These are phyloP conservation scores for Mycena maculata DNA, from an alignment of 768 basidiomycete species.

Conservation along the genomic window DNA sequence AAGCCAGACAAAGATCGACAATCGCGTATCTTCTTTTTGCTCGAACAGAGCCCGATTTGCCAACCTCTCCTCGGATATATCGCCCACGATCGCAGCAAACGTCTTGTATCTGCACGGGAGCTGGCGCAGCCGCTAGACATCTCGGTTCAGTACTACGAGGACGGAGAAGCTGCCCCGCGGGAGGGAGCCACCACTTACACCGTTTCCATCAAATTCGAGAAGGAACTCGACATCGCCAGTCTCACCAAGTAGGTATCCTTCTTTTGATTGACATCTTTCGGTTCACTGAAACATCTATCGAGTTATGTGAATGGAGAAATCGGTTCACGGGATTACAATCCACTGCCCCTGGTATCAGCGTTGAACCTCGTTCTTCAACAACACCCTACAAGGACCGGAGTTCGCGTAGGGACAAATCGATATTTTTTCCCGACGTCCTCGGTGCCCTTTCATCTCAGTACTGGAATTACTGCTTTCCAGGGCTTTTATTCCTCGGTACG, in stretches of 20 bases:
- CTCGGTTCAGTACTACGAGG: slow-evolving; percentile 55
- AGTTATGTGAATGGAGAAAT: slow-evolving; percentile 58
- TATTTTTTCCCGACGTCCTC: slow-evolving; percentile 54
- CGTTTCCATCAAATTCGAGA: slow-evolving; percentile 54
- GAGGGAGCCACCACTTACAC: slow-evolving; percentile 55
- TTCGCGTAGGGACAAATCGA: slow-evolving; percentile 54
- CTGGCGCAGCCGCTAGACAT: slow-evolving; percentile 60
- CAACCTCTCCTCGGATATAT: slow-evolving; percentile 53
- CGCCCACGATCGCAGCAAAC: slow-evolving; percentile 63
- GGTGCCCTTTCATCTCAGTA: slow-evolving; percentile 29
- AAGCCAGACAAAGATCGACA: slow-evolving; percentile 56
- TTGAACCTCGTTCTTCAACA: slow-evolving; percentile 59
- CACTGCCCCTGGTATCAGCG: slow-evolving; percentile 55
- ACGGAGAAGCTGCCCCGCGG: slow-evolving; percentile 49
- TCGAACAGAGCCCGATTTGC: slow-evolving; percentile 56
- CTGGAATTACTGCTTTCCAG: slow-evolving; percentile 38
- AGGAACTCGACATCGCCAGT: slow-evolving; percentile 50
- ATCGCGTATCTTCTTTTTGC: slow-evolving; percentile 63
- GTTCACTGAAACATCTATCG: neutral
- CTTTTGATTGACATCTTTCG: neutral
- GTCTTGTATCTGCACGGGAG: slow-evolving; percentile 57
- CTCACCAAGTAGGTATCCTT: slow-evolving; percentile 49
- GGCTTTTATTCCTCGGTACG: slow-evolving; percentile 66
- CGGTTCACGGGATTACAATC: slow-evolving; percentile 48
- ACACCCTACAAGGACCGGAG: slow-evolving; percentile 48